Evolutionary conservation across 768 basidiomycete genomes (phyloP), one percentile per base, ranked within the genome.

Genomic region (Amanita jacksonii): DNA sequence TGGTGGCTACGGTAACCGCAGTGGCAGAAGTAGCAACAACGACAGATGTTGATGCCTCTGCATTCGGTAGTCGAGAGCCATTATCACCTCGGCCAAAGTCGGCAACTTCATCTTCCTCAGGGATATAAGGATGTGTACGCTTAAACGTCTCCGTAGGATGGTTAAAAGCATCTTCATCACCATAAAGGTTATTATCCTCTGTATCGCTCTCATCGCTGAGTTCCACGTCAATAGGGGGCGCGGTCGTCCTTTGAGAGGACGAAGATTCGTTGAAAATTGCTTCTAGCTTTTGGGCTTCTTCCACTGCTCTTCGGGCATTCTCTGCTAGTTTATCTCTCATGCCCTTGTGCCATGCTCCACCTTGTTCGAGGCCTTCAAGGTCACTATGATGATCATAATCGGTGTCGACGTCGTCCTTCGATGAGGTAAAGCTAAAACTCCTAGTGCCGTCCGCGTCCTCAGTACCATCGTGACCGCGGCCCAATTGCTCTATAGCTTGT

Each of bases 401-500:
- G 12, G 75, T 77, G 43, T 80, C 83, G 30, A 66, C 69, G 9
- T 73, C 74, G 42, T 73, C 80, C 12, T 68, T 68, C 3, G 76
- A 76, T 53, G 84, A 85, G 2, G 77, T 71, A 55, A 89, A 91
- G 52, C 84, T 85, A 60, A 86, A 86, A 53, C 85, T 83, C 22
- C 79, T 72, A 1, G 69, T 64, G 5, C 75, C 79, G 45, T 82
- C 77, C 12, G 66, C 65, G 53, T 74, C 73, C 20, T 50, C 57
- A 37, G 52, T 51, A 12, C 45, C 56, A 9, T 50, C 55, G 18
- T 61, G 62, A 23, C 64, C 65, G 35, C 70, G 66, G 6, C 81
- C 85, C 19, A 91, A 79, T 53, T 91, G 86, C 48, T 92, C 86
- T 53, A 93, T 91, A 15, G 89, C 90, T 51, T 86, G 67, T 60